Evolutionary conservation across 441 rosid species (phyloP), one percentile per base, ranked within the genome.

Genomic region (Adansonia rubrostipa): DNA sequence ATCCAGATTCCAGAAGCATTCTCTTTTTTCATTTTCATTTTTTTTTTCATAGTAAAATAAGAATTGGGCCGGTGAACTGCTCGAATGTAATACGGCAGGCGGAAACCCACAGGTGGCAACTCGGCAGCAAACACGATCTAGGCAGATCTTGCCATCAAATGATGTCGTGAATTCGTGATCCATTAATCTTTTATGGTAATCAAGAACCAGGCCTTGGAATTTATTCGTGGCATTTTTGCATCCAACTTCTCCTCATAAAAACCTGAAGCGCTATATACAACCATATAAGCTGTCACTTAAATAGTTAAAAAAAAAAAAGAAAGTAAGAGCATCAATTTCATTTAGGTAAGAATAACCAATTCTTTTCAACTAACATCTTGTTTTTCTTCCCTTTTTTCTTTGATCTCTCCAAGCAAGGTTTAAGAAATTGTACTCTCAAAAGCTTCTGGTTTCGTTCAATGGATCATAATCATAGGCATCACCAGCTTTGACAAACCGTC

Each of bases 381-480:
- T 54, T 77, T 71, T 74, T 69, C 83, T 78, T 83, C 82, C 84
- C 83, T 3, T 36, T 36, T 36, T 4, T 4, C 40, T 36, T 36
- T 36, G 3, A 3, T 77, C 81, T 24, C 71, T 7, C 73, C 44
- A 53, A 80, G 81, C 50, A 79, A 76, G 77, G 85, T 83, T 86
- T 63, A 85, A 84, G 83, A 64, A 82, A 44, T 65, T 74, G 81
- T 86, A 85, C 82, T 73, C 86, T 94, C 91, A 93, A 87, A 14
- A 93, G 92, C 99, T 95, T 87, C 97, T 89, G 79, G 98, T 92
- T 69, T 82, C 91, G 80, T 74, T 91, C 87, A 92, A 79, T 0
- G 99, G 99, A 76, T 97, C 98, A 68, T 95, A 97, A 82, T 97
- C 99, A 82, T 91, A 97, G 78, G 89, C 95, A 81, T 95, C 97